These are phyloP conservation scores for Coemansia asiatica DNA, from an alignment of 192 early-diverging fungal species.

Conservation along the genomic window DNA sequence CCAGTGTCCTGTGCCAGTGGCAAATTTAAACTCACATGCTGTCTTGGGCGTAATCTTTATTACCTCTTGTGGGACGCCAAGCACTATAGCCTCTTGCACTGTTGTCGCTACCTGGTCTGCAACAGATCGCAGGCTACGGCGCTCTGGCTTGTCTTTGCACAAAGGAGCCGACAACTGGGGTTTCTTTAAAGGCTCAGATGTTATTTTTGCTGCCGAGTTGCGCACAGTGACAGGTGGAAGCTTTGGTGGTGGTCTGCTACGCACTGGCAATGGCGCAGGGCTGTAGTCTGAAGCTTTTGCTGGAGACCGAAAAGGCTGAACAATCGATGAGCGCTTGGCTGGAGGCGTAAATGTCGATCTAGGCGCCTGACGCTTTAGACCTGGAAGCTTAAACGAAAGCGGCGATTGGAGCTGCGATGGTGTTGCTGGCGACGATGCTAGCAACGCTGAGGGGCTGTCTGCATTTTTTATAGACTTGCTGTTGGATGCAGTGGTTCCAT, in stretches of 20 bases:
- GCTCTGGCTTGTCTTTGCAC: slow-evolving; percentile 1
- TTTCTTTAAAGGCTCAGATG: not conserved
- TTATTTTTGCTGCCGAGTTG: not conserved
- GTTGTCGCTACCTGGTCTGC: slow-evolving; percentile 6
- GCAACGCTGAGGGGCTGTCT: not conserved
- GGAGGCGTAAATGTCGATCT: slow-evolving; percentile 36
- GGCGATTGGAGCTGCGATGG: not conserved
- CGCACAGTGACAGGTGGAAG: slow-evolving; percentile 25
- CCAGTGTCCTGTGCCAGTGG: slow-evolving; percentile 17
- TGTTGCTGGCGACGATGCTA: not conserved
- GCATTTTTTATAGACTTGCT: not conserved
- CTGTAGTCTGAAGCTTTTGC: slow-evolving; percentile 6
- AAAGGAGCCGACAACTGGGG: not conserved
- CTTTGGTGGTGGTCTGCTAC: slow-evolving; percentile 10
- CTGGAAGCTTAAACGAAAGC: slow-evolving; percentile 34
- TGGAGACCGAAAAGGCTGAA: slow-evolving; percentile 23
- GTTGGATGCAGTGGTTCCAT: not conserved
- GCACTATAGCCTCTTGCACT: not conserved
- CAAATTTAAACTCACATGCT: slow-evolving; percentile 16
- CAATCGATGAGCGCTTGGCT: slow-evolving; percentile 25
- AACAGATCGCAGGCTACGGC: not conserved
- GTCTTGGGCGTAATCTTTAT: slow-evolving; percentile 20
- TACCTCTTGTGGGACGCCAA: slow-evolving; percentile 16
- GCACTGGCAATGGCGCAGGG: slow-evolving; percentile 3
- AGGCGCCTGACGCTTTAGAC: slow-evolving; percentile 22